Evolutionary conservation across 441 rosid genomes (phyloP), one percentile per base, ranked within the genome.

Genomic region (Erodium texanum): DNA sequence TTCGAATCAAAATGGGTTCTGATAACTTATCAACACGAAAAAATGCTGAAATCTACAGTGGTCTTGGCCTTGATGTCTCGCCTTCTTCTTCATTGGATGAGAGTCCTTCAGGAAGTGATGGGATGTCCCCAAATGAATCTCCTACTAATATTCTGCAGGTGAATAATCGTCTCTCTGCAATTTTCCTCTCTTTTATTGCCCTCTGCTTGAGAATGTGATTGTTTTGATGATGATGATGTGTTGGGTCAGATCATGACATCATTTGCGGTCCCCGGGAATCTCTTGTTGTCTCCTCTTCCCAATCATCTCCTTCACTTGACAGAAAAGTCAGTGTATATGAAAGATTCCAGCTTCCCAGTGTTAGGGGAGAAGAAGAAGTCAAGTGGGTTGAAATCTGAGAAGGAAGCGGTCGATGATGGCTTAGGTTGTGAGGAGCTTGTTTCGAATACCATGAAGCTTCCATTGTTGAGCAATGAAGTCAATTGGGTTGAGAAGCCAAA

Each of bases 41-140:
- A 65, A 95, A 85, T 81, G 93, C 87, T 69, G 97, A 85, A 58
- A 83, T 94, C 72, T 89, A 92, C 80, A 90, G 93, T 81, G 97
- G 96, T 67, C 96, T 95, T 58, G 99, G 99, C 68, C 99, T 95
- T 78, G 97, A 90, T 76, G 79, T 73, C 68, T 92, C 98, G 3
- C 98, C 98, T 64, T 87, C 96, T 65, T 81, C 94, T 43, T 89
- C 99, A 32, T 38, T 82, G 73, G 98, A 90, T 75, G 89, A 85
- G 58, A 89, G 94, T 74, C 88, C 87, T 65, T 88, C 89, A 52
- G 99, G 87, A 80, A 87, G 88, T 82, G 94, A 89, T 66, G 92
- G 83, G 72, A 74, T 82, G 82, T 75, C 74, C 50, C 71, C 73
- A 10, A 74, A 75, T 71, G 88, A 80, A 64, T 95, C 98, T 68